Percentiles rank a stretch among this genome's conserved stretches.
These are phyloP conservation scores for cucumber (Cucumis sativus) DNA, from an alignment of 306 rosid genomes.

Conservation along the genomic window DNA sequence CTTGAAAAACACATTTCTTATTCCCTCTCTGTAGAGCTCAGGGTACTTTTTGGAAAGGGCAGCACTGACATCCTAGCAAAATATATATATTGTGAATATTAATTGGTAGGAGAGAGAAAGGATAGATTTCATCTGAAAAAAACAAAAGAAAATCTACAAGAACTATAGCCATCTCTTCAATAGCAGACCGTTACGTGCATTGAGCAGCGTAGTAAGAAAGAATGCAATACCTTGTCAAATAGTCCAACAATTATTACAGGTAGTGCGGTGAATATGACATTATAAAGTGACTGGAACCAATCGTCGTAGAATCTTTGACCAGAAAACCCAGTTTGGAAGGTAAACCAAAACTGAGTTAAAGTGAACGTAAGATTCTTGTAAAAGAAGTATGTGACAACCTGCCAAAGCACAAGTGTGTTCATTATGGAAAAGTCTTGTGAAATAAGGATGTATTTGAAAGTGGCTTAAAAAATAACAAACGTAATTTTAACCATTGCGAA, in stretches of 20 bases:
- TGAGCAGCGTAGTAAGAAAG: conserved; percentile 7
- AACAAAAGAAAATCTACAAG: background rate
- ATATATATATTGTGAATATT: background rate
- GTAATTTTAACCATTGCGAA: background rate
- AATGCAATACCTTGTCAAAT: conserved; percentile 66
- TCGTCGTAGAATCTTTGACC: conserved; percentile 98
- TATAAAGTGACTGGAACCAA: conserved; percentile 87
- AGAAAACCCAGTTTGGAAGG: conserved; percentile 94
- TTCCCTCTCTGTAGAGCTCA: conserved; percentile 79
- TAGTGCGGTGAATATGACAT: conserved; percentile 88
- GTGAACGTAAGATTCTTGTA: conserved; percentile 97
- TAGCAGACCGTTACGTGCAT: background rate
- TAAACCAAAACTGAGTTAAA: conserved; percentile 97
- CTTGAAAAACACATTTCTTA: conserved; percentile 59
- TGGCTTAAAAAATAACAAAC: background rate
- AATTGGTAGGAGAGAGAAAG: background rate
- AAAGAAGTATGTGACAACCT: conserved; percentile 87
- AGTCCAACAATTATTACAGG: conserved; percentile 92
- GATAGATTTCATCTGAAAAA: background rate
- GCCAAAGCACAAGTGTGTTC: conserved; percentile 20
- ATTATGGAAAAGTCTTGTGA: conserved; percentile 2
- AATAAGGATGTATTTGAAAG: background rate
- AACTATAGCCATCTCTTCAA: background rate
- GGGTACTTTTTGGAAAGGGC: conserved; percentile 92
- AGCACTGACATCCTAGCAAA: conserved; percentile 78